Percentiles rank a stretch among this genome's conserved stretches.
Conservation (phyloP, 176 grass and related monocot species). For the Aegilops tauschii region DNA sequence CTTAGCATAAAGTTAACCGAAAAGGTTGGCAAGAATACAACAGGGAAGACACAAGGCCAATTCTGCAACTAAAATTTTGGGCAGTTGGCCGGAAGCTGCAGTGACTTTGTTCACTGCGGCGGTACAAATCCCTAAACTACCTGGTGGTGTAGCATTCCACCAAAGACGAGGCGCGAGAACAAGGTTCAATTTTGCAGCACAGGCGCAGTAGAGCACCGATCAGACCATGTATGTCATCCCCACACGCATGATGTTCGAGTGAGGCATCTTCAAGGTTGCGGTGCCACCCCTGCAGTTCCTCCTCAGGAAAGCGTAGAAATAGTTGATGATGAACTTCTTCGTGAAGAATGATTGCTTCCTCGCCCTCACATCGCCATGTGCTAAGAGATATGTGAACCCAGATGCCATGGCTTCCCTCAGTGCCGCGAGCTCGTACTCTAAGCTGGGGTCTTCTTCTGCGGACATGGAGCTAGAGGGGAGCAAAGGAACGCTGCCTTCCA, state of each 20-base stretch:
- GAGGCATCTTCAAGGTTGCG: slow-evolving; percentile 77
- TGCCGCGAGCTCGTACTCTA: slow-evolving; percentile 83
- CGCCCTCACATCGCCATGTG: slow-evolving; percentile 80
- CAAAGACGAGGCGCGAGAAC: not conserved
- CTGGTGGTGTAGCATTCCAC: slow-evolving; percentile 16
- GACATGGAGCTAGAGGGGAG: slow-evolving; percentile 52
- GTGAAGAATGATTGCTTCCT: slow-evolving; percentile 88
- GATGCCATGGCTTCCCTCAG: slow-evolving; percentile 84
- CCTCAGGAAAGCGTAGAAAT: slow-evolving; percentile 92
- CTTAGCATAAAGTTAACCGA: not conserved
- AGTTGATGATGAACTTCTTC: slow-evolving; percentile 95
- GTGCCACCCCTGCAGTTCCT: slow-evolving; percentile 95
- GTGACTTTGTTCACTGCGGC: slow-evolving; percentile 9
- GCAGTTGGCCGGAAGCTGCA: slow-evolving; percentile 37
- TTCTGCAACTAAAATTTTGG: slow-evolving; percentile 35
- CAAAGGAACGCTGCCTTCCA: slow-evolving; percentile 26
- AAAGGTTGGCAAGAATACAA: not conserved
- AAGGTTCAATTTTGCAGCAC: not conserved
- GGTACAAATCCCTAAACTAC: slow-evolving; percentile 38
- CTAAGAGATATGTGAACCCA: slow-evolving; percentile 91
- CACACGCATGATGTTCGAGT: slow-evolving; percentile 89
- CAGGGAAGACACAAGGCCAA: slow-evolving; percentile 16
- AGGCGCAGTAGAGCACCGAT: slow-evolving; percentile 9
- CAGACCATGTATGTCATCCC: slow-evolving; percentile 98
- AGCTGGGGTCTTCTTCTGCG: slow-evolving; percentile 69